These are phyloP conservation scores for Craterostigma plantagineum DNA, from an alignment of 257 asterid species.

Conservation along the genomic window DNA sequence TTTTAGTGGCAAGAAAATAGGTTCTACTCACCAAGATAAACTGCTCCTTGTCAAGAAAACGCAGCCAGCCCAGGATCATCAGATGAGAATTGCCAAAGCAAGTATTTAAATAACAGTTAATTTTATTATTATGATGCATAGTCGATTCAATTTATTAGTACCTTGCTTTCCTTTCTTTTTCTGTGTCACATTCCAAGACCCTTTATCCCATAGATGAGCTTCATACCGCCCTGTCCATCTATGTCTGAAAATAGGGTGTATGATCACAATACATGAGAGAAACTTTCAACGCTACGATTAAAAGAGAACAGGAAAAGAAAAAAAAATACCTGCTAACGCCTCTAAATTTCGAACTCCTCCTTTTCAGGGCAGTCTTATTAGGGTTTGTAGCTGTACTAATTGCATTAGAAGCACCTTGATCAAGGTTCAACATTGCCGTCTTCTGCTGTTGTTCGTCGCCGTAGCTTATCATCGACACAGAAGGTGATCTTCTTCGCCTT, in stretches of 20 bases:
- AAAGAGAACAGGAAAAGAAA: too few relatives aligned
- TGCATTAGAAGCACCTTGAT: too few relatives aligned
- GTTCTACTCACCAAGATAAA: slow-evolving; percentile 76
- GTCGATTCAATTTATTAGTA: neutral
- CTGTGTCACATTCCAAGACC: slow-evolving; percentile 71
- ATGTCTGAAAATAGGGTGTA: slow-evolving; percentile 20
- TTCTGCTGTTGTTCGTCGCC: too few relatives aligned
- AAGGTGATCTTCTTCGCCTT: too few relatives aligned
- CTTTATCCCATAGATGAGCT: slow-evolving; percentile 86
- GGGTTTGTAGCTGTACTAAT: too few relatives aligned
- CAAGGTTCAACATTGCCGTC: too few relatives aligned
- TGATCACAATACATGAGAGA: too few relatives aligned
- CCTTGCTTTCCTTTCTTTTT: slow-evolving; percentile 87
- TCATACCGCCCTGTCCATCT: slow-evolving; percentile 76
- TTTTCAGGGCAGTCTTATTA: slow-evolving; percentile 8
- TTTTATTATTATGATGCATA: neutral
- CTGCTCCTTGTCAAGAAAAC: slow-evolving; percentile 23
- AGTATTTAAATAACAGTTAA: neutral
- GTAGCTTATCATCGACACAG: too few relatives aligned
- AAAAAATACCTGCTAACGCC: slow-evolving; percentile 56
- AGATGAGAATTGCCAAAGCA: slow-evolving; percentile 5
- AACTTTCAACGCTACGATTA: too few relatives aligned
- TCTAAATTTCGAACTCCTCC: slow-evolving; percentile 70
- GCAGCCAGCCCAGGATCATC: slow-evolving; percentile 10
- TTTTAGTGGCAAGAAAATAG: too few relatives aligned